phyloP scores from a whole-genome alignment of 2,329 filamentous ascomycete species.

The Hypomyces rosellus region DNA sequence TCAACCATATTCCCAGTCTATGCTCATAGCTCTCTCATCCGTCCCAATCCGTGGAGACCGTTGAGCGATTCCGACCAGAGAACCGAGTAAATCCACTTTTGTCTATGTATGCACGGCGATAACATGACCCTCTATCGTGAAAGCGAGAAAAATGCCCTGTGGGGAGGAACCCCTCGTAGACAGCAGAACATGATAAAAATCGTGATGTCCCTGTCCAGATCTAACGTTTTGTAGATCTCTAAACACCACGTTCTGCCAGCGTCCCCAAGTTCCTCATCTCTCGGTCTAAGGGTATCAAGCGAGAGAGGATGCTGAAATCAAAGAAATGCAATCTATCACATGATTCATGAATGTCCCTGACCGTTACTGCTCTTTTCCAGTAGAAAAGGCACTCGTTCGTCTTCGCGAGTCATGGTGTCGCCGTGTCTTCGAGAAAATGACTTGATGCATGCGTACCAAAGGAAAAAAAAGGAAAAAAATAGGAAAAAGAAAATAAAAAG shows the following conservation, averaged over 20 bases:
- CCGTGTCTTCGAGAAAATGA: conserved; percentile 29
- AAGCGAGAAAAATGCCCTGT: conserved; percentile 35
- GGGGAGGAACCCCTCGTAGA: conserved; percentile 30
- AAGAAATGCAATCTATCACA: conserved; percentile 40
- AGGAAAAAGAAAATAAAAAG: conserved; percentile 16
- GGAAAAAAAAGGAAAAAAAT: conserved; percentile 20
- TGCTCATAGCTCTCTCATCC: conserved; percentile 27
- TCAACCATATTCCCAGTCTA: conserved; percentile 27
- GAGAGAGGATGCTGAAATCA: conserved; percentile 37
- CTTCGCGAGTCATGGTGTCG: conserved; percentile 36
- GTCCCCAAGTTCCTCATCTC: conserved; percentile 33
- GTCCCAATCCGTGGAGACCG: conserved; percentile 27
- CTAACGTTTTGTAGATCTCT: conserved; percentile 27
- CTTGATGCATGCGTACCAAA: conserved; percentile 24
- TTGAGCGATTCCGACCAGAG: conserved; percentile 40
- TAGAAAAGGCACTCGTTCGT: conserved; percentile 27
- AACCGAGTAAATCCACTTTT: conserved; percentile 61
- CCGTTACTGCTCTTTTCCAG: conserved; percentile 30
- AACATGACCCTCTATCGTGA: conserved; percentile 40
- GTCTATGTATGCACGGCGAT: conserved; percentile 50
- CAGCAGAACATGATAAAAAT: conserved; percentile 30
- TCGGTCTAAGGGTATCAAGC: conserved; percentile 42
- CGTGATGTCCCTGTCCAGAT: conserved; percentile 32
- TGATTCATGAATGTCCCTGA: conserved; percentile 37
- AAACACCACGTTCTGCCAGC: conserved; percentile 31